These are phyloP conservation scores for thale cress (Arabidopsis thaliana) DNA, from an alignment of 345 rosid genomes.

Conservation along the genomic window DNA sequence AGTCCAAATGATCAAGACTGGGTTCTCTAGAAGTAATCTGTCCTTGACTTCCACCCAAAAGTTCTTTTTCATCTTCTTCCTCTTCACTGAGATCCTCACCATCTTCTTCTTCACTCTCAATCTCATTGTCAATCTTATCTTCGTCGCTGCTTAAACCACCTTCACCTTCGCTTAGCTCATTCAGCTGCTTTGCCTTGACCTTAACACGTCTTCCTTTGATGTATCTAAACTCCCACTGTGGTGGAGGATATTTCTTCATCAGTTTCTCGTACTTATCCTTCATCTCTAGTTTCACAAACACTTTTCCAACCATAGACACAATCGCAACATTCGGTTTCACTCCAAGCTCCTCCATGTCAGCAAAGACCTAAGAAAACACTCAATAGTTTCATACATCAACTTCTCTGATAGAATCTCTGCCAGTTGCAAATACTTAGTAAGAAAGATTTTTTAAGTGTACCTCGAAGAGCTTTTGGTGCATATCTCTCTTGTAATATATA, in stretches of 20 bases:
- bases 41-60: neutral
- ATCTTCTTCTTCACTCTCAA: slow-evolving; percentile 26
- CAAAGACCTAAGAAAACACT: slow-evolving; percentile 64
- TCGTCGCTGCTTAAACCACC: slow-evolving; percentile 35
- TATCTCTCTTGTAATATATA: slow-evolving; percentile 70
- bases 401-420: neutral
- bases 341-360: slow-evolving; percentile 98
- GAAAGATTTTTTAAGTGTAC: slow-evolving; percentile 41
- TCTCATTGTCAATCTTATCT: slow-evolving; percentile 11
- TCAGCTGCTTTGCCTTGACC: slow-evolving; percentile 56
- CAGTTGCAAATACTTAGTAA: neutral
- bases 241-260: slow-evolving; percentile 78
- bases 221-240: slow-evolving; percentile 74
- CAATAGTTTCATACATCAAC: slow-evolving; percentile 15
- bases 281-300: slow-evolving; percentile 70
- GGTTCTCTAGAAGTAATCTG: slow-evolving; percentile 32
- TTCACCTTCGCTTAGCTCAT: slow-evolving; percentile 44
- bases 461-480: slow-evolving; percentile 90
- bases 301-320: slow-evolving; percentile 75
- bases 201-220: slow-evolving; percentile 84
- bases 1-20: slow-evolving; percentile 29
- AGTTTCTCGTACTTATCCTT: slow-evolving; percentile 72
- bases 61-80: slow-evolving; percentile 31
- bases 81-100: slow-evolving; percentile 36
- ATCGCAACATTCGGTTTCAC: slow-evolving; percentile 65